Conservation (phyloP, 208 protist genomes). For the Wallacemonas sp. region DNA sequence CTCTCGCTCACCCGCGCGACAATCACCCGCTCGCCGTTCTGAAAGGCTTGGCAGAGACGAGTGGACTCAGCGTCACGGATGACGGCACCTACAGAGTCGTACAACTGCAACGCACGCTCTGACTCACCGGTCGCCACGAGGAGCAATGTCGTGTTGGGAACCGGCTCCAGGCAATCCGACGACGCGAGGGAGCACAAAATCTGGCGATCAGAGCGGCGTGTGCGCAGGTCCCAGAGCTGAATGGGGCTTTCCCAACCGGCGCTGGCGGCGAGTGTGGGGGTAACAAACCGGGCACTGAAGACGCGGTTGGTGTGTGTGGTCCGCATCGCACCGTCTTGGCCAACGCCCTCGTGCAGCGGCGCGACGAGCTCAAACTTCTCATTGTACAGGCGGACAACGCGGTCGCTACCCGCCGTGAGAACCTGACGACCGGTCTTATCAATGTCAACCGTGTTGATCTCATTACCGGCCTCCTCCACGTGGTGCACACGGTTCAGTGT, state of each 20-base stretch:
- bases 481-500: conserved; percentile 23
- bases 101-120: conserved; percentile 62
- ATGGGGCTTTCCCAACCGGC: conserved; percentile 89
- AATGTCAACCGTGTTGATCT: conserved; percentile 73
- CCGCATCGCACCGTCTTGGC: conserved; percentile 31
- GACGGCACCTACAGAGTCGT: conserved; percentile 46
- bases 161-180: conserved; percentile 75
- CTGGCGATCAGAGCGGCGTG: conserved; percentile 48
- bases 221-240: conserved; percentile 89
- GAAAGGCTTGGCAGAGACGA: conserved; percentile 30
- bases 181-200: conserved; percentile 52
- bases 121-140: conserved; percentile 53
- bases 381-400: conserved; percentile 80
- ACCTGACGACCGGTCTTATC: conserved; percentile 46
- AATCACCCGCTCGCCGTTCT: conserved; percentile 24
- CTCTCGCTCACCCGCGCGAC: conserved; percentile 38
- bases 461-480: conserved; percentile 62
- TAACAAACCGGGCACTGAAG: conserved; percentile 73
- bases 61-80: conserved; percentile 38
- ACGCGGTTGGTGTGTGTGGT: conserved; percentile 82
- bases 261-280: conserved; percentile 46
- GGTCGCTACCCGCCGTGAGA: conserved; percentile 85
- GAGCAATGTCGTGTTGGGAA: conserved; percentile 49
- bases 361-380: conserved; percentile 33
- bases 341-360: conserved; percentile 38